Evolutionary conservation across 2,329 filamentous ascomycete species (phyloP).

Genomic region (Proliferodiscus dingleyae): DNA sequence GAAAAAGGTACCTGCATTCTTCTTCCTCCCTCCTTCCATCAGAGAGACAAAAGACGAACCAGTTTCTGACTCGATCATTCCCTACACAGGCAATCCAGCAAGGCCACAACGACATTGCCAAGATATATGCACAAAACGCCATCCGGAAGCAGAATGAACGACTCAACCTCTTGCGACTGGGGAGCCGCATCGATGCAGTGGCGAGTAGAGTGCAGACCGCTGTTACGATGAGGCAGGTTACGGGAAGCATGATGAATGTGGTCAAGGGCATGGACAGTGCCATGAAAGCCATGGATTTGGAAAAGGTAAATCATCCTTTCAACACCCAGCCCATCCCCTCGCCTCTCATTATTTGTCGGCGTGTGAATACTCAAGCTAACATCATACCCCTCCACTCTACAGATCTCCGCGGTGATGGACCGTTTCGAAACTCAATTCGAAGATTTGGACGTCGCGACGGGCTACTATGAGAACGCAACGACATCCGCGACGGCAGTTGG

Average conservation of each 20-base stretch:
- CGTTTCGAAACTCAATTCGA: conserved; percentile 55
- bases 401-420: conserved; percentile 64
- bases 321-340: background rate
- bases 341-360: background rate
- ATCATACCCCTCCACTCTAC: background rate
- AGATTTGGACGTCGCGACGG: conserved; percentile 43
- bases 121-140: conserved; percentile 59
- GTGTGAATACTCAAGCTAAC: too few species aligned
- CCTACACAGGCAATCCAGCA: conserved; percentile 59
- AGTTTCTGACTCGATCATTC: too few species aligned
- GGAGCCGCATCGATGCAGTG: conserved; percentile 55
- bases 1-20: conserved; percentile 44
- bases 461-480: conserved; percentile 75
- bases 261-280: conserved; percentile 57
- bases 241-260: conserved; percentile 57
- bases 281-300: conserved; percentile 60
- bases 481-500: conserved; percentile 69
- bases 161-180: conserved; percentile 52
- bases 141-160: conserved; percentile 60
- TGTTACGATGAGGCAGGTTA: conserved; percentile 57
- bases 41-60: conserved; percentile 5
- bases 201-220: conserved; percentile 57
- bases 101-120: conserved; percentile 55
- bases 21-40: background rate
- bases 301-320: conserved; percentile 41